Evolutionary conservation across 2,329 filamentous ascomycete genomes (phyloP), one percentile per base, ranked within the genome.

Genomic region (Dendryphion nanum): DNA sequence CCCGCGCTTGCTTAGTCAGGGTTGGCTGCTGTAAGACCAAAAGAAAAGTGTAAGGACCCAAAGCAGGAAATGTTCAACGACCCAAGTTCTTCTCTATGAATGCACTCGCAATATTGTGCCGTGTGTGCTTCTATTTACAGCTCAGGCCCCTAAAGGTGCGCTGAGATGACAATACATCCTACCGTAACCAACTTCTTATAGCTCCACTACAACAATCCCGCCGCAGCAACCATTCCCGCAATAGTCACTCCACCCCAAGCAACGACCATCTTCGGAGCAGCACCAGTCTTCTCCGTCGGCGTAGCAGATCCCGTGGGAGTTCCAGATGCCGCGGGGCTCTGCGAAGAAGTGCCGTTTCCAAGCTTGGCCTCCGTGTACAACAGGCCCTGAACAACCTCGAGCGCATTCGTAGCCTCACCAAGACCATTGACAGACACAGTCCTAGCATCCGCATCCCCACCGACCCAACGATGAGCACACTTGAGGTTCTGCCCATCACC

Each of bases 341-440:
- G 21, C 35, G 12, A 15, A 14, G 6, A 18, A n/a, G 21, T 36
- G 8, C 15, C 8, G 35, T 30, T 37, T 14, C 12, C 18, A 10
- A 7, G 8, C 23, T 51, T 41, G 2, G 50, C 44, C 7, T 49
- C 20, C 4, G 41, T 38, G 30, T 50, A 55, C 24, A 61, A 35
- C 18, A 59, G 31, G 4, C 36, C 48, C 36, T 62, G 55, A 4
- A 61, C 43, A 12, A 46, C 50, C 19, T 50, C 42, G 32, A 62
- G 26, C 3, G 59, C 51, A 35, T 39, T 38, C 14, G 51, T 48
- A 0, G 45, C 26, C 23, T 57, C 51, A 5, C 50, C 44, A 5
- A 60, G 23, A 13, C 48, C 52, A 3, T 42, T 45, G 10, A 46
- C 30, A 2, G 29, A 18, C 1, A 32, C 24, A 17, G 12, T 47